Percentiles rank a stretch among this genome's conserved stretches.
These are phyloP conservation scores for Clonostachys byssicola DNA, from an alignment of 2,329 filamentous ascomycete species.

Conservation along the genomic window DNA sequence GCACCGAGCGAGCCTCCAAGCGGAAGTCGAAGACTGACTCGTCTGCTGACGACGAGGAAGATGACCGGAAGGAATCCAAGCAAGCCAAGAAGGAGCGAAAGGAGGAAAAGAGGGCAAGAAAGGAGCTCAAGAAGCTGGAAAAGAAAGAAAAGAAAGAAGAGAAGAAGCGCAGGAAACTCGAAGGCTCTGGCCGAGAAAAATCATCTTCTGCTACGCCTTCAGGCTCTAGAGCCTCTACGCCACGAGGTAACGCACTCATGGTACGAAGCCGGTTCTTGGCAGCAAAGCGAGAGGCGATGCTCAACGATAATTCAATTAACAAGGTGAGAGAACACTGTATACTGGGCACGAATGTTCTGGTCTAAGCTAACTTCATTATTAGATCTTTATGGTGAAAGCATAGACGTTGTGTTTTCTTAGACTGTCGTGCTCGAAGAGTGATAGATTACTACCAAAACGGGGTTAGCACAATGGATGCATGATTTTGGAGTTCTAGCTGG, in stretches of 20 bases:
- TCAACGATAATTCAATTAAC: constrained; percentile 78
- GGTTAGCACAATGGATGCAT: neutral
- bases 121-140: constrained; percentile 42
- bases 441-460: neutral
- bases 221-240: constrained; percentile 39
- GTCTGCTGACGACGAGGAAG: constrained; percentile 18
- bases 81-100: constrained; percentile 34
- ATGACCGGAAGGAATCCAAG: constrained; percentile 27
- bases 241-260: constrained; percentile 54
- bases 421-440: too few species aligned
- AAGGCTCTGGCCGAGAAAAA: constrained; percentile 10
- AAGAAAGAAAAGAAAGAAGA: constrained; percentile 38
- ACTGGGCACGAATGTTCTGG: too few species aligned
- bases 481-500: too few species aligned
- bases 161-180: constrained; percentile 46
- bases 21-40: constrained; percentile 2
- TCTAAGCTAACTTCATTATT: neutral
- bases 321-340: constrained; percentile 55
- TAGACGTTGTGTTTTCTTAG: constrained; percentile 7
- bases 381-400: constrained; percentile 69
- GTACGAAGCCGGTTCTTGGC: constrained; percentile 80
- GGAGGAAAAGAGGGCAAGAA: constrained; percentile 38
- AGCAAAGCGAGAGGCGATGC: constrained; percentile 79
- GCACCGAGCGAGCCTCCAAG: neutral
- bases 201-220: constrained; percentile 21